Evolutionary conservation across 495 filamentous ascomycete genomes (phyloP).

Genomic region (Bathelium albidoporum): DNA sequence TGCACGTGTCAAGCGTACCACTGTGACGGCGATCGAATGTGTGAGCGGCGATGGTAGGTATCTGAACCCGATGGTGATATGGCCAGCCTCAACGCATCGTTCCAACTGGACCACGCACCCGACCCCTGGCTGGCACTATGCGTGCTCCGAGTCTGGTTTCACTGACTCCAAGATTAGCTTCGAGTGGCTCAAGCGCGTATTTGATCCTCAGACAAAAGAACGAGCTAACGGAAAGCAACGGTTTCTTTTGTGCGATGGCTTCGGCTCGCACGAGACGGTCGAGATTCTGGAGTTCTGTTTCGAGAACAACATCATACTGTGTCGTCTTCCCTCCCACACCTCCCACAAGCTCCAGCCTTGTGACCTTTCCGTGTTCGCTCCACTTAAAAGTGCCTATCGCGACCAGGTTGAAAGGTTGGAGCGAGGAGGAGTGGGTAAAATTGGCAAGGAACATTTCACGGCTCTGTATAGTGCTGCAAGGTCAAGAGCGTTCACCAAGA

Average conservation of each 20-base stretch:
- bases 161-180: conserved; percentile 14
- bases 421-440: conserved; percentile 9
- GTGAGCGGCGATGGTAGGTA: conserved; percentile 11
- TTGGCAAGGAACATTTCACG: conserved; percentile 15
- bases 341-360: conserved; percentile 16
- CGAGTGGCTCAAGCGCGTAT: conserved; percentile 11
- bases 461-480: conserved; percentile 14
- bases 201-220: conserved; percentile 11
- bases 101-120: conserved; percentile 12
- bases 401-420: conserved; percentile 14
- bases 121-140: conserved; percentile 14
- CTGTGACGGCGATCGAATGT: conserved; percentile 14
- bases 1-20: conserved; percentile 14
- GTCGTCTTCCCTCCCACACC: conserved; percentile 16
- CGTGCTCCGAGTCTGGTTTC: conserved; percentile 11
- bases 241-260: conserved; percentile 13
- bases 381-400: conserved; percentile 12
- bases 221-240: conserved; percentile 10
- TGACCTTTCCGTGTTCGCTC: conserved; percentile 10
- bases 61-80: conserved; percentile 11
- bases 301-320: conserved; percentile 15
- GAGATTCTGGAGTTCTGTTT: conserved; percentile 17
- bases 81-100: conserved; percentile 12
- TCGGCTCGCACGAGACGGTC: conserved; percentile 15
- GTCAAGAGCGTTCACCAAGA: conserved; percentile 4